Evolutionary conservation across 1,284 basidiomycete species (phyloP).

Genomic region (Pseudozyma flocculosa): DNA sequence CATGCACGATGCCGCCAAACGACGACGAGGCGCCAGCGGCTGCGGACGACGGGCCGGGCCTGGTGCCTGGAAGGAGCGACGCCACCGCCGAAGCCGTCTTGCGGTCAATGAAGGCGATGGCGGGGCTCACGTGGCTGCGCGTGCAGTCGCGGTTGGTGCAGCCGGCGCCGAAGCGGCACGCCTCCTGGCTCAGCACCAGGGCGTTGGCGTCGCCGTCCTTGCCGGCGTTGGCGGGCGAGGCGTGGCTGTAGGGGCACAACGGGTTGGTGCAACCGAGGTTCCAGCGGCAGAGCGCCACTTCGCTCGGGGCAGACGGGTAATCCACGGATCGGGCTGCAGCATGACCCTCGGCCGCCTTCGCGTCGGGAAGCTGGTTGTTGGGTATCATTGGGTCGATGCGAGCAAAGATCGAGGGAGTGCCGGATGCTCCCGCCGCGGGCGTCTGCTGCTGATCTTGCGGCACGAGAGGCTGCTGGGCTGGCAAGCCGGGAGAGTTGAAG

Average conservation of each 20-base stretch:
- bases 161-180: slow-evolving; percentile 34
- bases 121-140: slow-evolving; percentile 50
- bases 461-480: not conserved
- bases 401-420: slow-evolving; percentile 32
- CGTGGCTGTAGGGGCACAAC: slow-evolving; percentile 50
- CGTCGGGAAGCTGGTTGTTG: slow-evolving; percentile 20
- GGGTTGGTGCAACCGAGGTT: slow-evolving; percentile 51
- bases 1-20: not conserved
- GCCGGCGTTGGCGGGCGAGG: slow-evolving; percentile 44
- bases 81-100: slow-evolving; percentile 2
- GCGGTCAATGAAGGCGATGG: slow-evolving; percentile 25
- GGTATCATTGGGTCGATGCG: slow-evolving; percentile 53
- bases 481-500: too few species aligned
- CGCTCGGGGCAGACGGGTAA: slow-evolving; percentile 40
- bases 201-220: slow-evolving; percentile 34
- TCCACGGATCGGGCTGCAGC: slow-evolving; percentile 28
- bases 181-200: slow-evolving; percentile 45
- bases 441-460: slow-evolving; percentile 1
- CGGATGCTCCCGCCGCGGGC: slow-evolving; percentile 1
- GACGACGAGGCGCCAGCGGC: too few species aligned
- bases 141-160: slow-evolving; percentile 51
- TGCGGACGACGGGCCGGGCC: not conserved
- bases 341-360: slow-evolving; percentile 14
- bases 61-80: not conserved
- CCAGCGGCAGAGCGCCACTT: slow-evolving; percentile 47